A percentile compares a stretch with the other conserved stretches of the same genome.
phyloP scores from a whole-genome alignment of 73 alveolate species.

The Vitrella brassicaformis region DNA sequence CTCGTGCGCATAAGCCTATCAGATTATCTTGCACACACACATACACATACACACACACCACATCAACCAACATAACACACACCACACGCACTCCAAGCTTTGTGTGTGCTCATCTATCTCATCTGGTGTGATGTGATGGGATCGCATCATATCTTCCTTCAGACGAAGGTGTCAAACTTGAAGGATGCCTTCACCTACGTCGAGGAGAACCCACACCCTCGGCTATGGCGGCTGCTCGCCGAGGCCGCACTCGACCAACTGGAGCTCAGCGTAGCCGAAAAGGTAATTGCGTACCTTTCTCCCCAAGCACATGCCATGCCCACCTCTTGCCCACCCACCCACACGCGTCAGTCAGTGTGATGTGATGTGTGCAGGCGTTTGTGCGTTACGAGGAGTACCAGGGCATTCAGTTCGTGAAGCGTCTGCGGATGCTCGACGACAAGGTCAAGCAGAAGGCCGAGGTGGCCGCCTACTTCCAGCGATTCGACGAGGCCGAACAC shows the following conservation, averaged over 20 bases:
- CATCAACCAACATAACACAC: slow-evolving; percentile 31
- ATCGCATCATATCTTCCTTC: no score
- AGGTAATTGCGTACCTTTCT: no score
- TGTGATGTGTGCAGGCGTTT: slow-evolving; percentile 33
- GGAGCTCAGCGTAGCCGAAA: slow-evolving; percentile 90
- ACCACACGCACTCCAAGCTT: neutral
- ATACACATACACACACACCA: slow-evolving; percentile 24
- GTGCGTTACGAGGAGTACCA: slow-evolving; percentile 48
- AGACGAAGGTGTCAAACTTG: slow-evolving; percentile 39
- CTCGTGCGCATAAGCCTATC: no score
- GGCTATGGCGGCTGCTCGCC: slow-evolving; percentile 81
- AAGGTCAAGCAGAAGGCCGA: slow-evolving; percentile 86
- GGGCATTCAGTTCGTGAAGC: slow-evolving; percentile 58
- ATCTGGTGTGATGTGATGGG: no score
- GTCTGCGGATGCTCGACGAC: slow-evolving; percentile 74
- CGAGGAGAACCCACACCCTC: slow-evolving; percentile 73
- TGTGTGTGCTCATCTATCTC: no score
- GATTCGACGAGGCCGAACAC: slow-evolving; percentile 94
- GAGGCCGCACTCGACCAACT: slow-evolving; percentile 89
- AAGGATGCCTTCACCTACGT: slow-evolving; percentile 83
- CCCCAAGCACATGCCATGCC: slow-evolving; percentile 69
- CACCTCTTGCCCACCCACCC: no score
- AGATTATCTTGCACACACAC: slow-evolving; percentile 40
- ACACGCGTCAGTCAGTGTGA: no score
- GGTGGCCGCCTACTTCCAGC: slow-evolving; percentile 79